Base-by-base conservation (phyloP, 139 green algal species). In the Coelastrella sp. region DNA sequence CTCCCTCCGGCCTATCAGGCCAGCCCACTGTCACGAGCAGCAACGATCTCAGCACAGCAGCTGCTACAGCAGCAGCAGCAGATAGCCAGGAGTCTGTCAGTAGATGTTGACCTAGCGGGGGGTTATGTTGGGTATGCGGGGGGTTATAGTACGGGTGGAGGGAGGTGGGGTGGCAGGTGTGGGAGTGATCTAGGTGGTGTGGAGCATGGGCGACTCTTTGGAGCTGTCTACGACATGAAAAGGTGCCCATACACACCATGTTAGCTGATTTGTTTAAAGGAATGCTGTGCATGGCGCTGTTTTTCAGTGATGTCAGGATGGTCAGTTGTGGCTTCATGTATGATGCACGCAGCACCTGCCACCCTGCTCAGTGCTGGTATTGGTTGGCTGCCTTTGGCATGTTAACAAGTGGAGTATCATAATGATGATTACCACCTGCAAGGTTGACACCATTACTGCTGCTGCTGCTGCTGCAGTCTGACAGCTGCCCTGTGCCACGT, bases 401-500 rank as follows among this genome's bases (percentile, higher is more conserved):
- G 75, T 82, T 8, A 24, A 82, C 9, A 22, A 22, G n/a, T 11
- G 10, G 24, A 25, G 0, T 68, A 56, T 58, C n/a, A 11, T 59
- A 9, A 59, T 57, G 24, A 80, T 58, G 8, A 9, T 7, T 60
- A 10, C 66, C 66, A 20, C 20, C 60, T 63, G 17, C 12, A 14
- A 6, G 20, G 20, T 49, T 70, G 22, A 27, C 66, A 14, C 35
- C 24, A 65, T 65, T 87, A 24, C 82, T 87, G 61, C 82, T 76
- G 65, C 61, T 60, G 22, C 72, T 74, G 73, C 59, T 73, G 68
- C 25, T 90, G 66, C 81, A 88, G 80, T 22, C 81, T 91, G 14
- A 80, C 92, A 60, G 84, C 90, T 24, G 90, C 90, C 25, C 90
- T 94, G 87, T 27, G 87, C 0, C 88, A 85, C 17, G 92, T 93